Conservation (phyloP, 1,139 yeast genomes). For the Kazachstania sp. region DNA sequence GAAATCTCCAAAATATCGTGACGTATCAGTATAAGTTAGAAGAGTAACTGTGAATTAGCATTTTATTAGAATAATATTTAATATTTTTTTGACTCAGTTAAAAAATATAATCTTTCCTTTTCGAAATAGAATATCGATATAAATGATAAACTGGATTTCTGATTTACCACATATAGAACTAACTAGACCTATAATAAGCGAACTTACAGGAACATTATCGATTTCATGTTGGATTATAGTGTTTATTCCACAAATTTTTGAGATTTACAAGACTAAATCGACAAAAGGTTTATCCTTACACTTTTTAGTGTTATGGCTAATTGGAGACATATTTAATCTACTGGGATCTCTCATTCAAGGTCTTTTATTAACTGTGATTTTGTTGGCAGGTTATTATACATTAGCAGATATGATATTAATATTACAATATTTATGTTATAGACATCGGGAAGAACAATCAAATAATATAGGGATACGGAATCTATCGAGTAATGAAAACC, state of each 20-base stretch:
- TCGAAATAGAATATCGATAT: too few relatives aligned
- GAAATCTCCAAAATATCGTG: too few relatives aligned
- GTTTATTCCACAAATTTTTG: conserved; percentile 93
- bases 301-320: conserved; percentile 77
- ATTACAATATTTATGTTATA: conserved; percentile 72
- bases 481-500: neutral
- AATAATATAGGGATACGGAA: conserved; percentile 37
- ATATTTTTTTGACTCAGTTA: too few relatives aligned
- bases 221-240: conserved; percentile 97
- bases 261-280: conserved; percentile 72
- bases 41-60: too few relatives aligned
- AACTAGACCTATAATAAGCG: conserved; percentile 71
- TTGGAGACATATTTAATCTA: conserved; percentile 86
- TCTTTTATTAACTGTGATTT: conserved; percentile 84
- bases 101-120: too few relatives aligned
- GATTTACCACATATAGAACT: conserved; percentile 42
- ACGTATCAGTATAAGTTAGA: too few relatives aligned
- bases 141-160: neutral
- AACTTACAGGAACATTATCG: conserved; percentile 84
- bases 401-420: conserved; percentile 77
- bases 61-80: too few relatives aligned
- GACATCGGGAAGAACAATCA: conserved; percentile 38
- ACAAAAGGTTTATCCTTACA: conserved; percentile 79
- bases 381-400: conserved; percentile 85
- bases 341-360: conserved; percentile 83